Conservation (phyloP, 2,329 filamentous ascomycete species). For the Cladosporium sp. region DNA sequence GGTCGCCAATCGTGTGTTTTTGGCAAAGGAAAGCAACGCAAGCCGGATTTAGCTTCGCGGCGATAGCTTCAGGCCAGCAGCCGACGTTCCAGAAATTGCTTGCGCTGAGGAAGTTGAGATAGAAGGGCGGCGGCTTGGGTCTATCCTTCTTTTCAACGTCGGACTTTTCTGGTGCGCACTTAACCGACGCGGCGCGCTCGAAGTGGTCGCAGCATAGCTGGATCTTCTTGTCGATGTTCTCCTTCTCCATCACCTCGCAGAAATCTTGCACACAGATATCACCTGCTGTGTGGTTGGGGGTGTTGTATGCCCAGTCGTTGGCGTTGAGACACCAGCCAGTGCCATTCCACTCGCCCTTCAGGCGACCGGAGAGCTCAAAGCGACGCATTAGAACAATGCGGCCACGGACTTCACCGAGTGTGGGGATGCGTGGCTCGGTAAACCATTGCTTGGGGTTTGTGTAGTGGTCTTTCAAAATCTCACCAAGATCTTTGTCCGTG, state of each 20-base stretch:
- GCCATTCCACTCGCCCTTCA: conserved; percentile 50
- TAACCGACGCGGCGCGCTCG: conserved; percentile 54
- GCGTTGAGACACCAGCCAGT: conserved; percentile 57
- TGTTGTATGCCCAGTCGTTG: conserved; percentile 80
- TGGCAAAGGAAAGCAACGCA: conserved; percentile 56
- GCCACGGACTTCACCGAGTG: conserved; percentile 72
- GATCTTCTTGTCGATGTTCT: conserved; percentile 78
- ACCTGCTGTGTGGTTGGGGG: conserved; percentile 68
- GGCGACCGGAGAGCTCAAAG: conserved; percentile 57
- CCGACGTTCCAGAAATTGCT: conserved; percentile 91
- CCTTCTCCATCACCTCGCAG: conserved; percentile 75
- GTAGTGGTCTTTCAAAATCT: conserved; percentile 70
- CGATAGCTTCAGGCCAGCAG: conserved; percentile 93
- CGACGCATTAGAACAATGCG: conserved; percentile 81
- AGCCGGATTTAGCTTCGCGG: conserved; percentile 78
- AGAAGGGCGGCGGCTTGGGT: conserved; percentile 54
- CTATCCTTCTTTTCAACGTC: background rate
- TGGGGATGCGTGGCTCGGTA: conserved; percentile 71
- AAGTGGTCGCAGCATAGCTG: conserved; percentile 69
- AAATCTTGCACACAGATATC: conserved; percentile 87
- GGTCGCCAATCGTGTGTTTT: conserved; percentile 42
- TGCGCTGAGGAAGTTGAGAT: conserved; percentile 84
- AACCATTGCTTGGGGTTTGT: conserved; percentile 66
- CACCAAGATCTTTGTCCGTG: conserved; percentile 73
- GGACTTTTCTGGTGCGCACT: conserved; percentile 30